Evolutionary conservation across 2,329 filamentous ascomycete genomes (phyloP), one percentile per base, ranked within the genome.

Genomic region (Alternaria sp.): DNA sequence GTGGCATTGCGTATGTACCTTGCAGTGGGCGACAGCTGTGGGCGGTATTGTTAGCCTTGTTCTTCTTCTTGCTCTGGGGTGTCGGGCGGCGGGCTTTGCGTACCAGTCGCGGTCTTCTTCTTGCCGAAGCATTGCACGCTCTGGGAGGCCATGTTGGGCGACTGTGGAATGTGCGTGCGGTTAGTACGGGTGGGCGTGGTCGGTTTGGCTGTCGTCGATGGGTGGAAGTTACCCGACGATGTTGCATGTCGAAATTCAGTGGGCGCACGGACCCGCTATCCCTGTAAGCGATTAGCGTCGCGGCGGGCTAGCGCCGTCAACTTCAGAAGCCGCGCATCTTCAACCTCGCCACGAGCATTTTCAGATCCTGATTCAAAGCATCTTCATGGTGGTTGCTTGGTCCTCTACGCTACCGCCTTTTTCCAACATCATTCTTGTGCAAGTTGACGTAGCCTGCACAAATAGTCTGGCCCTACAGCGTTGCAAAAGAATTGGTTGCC

Each of bases 101-200:
- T 78, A 80, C 78, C 78, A 69, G 84, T 86, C 72, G 84, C 84
- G 65, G 83, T 85, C 82, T 84, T 86, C 83, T 85, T 86, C 91
- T 97, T 97, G 91, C 94, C 94, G 92, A 98, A 97, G 92, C 94
- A 97, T 90, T 97, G 94, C 70, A 84, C 83, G 75, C 80, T 83
- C 76, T 84, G 83, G 69, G 77, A 75, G 66, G 77, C 77, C 77
- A 79, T 79, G 70, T 71, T 78, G 77, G 74, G 73, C 76, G 76
- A 74, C 77, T 78, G 71, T 72, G 71, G 68, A 68, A 64, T 73
- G 64, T 73, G 70, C 75, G 75, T 78, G 74, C 72, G 73, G 70
- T 65, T 68, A 63, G 63, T 69, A 68, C 26, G 46, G 71, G 75
- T 70, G 70, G 69, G 73, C 69, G 69, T 74, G 59, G 69, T 68